A percentile compares a stretch with the other conserved stretches of the same genome.
Evolutionary conservation across 768 basidiomycete genomes (phyloP).

Genomic region (Dictyophora rubrovolvata): DNA sequence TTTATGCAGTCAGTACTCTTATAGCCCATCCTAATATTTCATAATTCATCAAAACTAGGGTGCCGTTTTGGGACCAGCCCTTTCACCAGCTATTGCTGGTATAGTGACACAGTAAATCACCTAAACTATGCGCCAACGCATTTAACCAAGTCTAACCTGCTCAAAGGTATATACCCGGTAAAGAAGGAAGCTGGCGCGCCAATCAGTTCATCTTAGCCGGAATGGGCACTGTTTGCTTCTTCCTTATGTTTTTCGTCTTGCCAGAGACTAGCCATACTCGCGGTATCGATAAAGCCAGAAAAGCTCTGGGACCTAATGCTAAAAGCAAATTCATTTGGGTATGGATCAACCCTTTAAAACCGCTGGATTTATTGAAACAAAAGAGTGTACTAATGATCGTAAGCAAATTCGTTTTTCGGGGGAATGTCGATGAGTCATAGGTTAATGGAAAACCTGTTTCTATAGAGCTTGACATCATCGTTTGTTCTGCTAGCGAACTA

Average conservation of each 20-base stretch:
- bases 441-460: neutral
- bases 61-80: neutral
- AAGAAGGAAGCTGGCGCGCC: constrained; percentile 1
- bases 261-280: constrained; percentile 2
- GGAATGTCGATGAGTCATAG: neutral
- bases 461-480: neutral
- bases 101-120: constrained; percentile 4
- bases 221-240: neutral
- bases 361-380: neutral
- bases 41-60: neutral
- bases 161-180: constrained; percentile 1
- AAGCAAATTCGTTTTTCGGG: neutral
- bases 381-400: neutral
- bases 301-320: neutral
- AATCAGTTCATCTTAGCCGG: neutral
- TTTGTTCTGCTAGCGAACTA: neutral
- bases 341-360: constrained; percentile 1
- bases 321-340: neutral
- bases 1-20: neutral
- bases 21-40: neutral
- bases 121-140: neutral
- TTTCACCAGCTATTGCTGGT: constrained; percentile 1
- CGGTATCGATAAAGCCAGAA: neutral
- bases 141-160: neutral
- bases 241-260: neutral